phyloP scores from a whole-genome alignment of 345 rosid genomes.

The Brassica incana region DNA sequence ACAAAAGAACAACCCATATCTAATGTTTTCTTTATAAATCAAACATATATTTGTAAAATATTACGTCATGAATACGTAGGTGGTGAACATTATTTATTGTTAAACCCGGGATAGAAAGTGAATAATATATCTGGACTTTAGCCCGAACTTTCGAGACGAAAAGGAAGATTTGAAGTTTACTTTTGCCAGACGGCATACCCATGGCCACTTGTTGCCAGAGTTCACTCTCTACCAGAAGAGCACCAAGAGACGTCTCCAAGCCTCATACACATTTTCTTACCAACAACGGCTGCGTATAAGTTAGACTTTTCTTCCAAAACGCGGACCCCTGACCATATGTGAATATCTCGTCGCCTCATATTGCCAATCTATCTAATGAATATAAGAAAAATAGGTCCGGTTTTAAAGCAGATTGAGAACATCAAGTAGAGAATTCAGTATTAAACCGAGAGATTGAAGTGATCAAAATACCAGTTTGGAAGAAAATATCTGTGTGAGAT shows the following conservation, averaged over 20 bases:
- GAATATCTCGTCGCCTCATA: slow-evolving; percentile 59
- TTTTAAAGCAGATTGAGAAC: background rate
- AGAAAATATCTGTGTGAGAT: background rate
- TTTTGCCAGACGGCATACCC: slow-evolving; percentile 80
- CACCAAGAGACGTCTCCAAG: slow-evolving; percentile 89
- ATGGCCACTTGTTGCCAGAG: slow-evolving; percentile 65
- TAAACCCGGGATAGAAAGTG: background rate
- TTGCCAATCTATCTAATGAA: slow-evolving; percentile 52
- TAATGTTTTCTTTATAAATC: background rate
- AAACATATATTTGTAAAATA: background rate
- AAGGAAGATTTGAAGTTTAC: slow-evolving; percentile 25
- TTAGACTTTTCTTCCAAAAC: slow-evolving; percentile 65
- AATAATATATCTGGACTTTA: background rate
- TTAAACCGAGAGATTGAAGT: background rate
- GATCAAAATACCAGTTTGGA: slow-evolving; percentile 53
- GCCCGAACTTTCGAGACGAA: background rate
- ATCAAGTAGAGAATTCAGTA: background rate
- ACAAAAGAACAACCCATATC: background rate
- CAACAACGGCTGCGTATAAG: slow-evolving; percentile 68
- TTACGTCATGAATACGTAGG: slow-evolving; percentile 29
- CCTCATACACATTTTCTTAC: slow-evolving; percentile 76
- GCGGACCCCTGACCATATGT: slow-evolving; percentile 58
- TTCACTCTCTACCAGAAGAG: slow-evolving; percentile 78
- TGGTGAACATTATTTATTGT: background rate
- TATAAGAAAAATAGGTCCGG: background rate